These are phyloP conservation scores for Juglanconis juglandina DNA, from an alignment of 2,329 filamentous ascomycete species.

Conservation along the genomic window DNA sequence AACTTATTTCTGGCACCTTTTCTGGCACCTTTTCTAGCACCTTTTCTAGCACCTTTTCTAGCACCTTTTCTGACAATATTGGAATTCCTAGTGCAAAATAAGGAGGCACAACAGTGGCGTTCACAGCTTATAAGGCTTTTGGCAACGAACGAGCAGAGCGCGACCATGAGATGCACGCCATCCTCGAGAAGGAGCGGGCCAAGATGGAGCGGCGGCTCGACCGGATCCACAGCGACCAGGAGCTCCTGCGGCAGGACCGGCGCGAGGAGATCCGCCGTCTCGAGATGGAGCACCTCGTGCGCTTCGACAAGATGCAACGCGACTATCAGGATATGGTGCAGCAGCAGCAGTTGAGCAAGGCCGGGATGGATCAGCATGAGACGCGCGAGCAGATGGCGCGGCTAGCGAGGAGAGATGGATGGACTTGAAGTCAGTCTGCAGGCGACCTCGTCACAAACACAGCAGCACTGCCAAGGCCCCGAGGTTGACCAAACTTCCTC, in stretches of 20 bases:
- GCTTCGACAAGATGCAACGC: background rate
- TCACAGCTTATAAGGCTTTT: background rate
- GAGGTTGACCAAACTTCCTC: background rate
- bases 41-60: background rate
- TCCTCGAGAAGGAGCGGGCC: background rate
- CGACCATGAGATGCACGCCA: background rate
- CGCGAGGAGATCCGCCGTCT: background rate
- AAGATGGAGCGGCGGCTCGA: constrained; percentile 1
- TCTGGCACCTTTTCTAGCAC: background rate
- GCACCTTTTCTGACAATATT: background rate
- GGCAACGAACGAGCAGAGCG: background rate
- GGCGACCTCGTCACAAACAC: background rate
- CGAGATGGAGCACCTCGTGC: background rate
- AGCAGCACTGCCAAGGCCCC: background rate
- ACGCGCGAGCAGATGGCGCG: background rate
- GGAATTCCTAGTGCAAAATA: background rate
- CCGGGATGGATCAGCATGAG: background rate
- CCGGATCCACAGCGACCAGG: background rate
- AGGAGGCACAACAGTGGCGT: background rate
- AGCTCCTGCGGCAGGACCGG: background rate
- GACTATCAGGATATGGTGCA: background rate
- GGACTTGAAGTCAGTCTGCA: constrained; percentile 1
- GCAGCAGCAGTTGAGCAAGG: background rate
- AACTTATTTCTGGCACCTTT: background rate
- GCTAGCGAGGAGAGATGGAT: background rate